phyloP scores from a whole-genome alignment of 139 green algal genomes.

The Micractinium sp. region DNA sequence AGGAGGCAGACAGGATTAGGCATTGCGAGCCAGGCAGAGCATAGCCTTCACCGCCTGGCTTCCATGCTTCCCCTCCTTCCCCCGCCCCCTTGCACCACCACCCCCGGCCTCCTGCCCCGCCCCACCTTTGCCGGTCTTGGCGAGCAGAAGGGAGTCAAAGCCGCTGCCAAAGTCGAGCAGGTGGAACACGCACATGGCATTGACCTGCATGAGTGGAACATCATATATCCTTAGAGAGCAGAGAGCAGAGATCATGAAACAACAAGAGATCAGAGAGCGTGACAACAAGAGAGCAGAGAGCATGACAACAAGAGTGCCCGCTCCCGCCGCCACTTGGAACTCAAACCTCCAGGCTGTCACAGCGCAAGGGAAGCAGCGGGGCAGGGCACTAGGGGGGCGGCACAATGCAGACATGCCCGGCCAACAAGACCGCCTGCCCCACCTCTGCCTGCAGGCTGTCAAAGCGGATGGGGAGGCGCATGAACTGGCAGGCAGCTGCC shows the following conservation, averaged over 20 bases:
- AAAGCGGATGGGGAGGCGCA: conserved; percentile 61
- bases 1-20: too few species aligned
- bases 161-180: conserved; percentile 71
- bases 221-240: background rate
- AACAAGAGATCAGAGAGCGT: too few species aligned
- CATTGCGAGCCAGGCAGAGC: too few species aligned
- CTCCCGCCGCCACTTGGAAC: too few species aligned
- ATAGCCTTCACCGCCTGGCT: background rate
- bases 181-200: conserved; percentile 65
- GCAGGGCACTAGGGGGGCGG: background rate
- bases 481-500: conserved; percentile 23
- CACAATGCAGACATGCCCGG: background rate
- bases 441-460: conserved; percentile 60
- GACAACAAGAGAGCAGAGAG: too few species aligned
- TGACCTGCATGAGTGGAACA: conserved; percentile 51
- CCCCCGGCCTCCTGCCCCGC: background rate
- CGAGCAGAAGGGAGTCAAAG: conserved; percentile 57
- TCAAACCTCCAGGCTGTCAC: background rate
- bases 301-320: too few species aligned
- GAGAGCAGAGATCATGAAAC: too few species aligned
- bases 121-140: conserved; percentile 26
- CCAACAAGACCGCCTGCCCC: too few species aligned
- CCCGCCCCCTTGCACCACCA: background rate
- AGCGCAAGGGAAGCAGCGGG: background rate
- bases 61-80: background rate